phyloP scores from a whole-genome alignment of 768 basidiomycete species.

The Pisolithus marmoratus region DNA sequence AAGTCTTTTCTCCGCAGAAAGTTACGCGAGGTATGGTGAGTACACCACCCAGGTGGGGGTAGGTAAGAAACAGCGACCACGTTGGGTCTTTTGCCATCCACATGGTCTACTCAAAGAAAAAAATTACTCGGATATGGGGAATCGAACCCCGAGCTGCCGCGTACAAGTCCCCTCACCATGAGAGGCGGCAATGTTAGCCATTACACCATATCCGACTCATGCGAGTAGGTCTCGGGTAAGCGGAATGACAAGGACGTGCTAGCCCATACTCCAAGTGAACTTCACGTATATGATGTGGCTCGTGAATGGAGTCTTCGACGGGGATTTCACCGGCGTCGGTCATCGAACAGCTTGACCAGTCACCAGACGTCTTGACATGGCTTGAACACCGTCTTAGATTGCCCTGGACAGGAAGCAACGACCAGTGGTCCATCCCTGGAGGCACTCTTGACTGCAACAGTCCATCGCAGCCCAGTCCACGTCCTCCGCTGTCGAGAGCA shows the following conservation, averaged over 20 bases:
- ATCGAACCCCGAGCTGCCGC: slow-evolving; percentile 37
- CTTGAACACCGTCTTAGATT: slow-evolving; percentile 59
- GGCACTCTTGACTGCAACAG: slow-evolving; percentile 67
- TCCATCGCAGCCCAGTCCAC: slow-evolving; percentile 89
- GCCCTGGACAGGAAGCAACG: slow-evolving; percentile 13
- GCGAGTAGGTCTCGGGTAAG: too few relatives aligned
- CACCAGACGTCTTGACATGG: slow-evolving; percentile 62
- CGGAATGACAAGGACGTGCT: too few relatives aligned
- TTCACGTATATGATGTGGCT: too few relatives aligned
- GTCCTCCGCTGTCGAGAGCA: slow-evolving; percentile 76
- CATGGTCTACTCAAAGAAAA: neutral
- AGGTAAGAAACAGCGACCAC: neutral
- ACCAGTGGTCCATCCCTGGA: slow-evolving; percentile 71
- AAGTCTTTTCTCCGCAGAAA: too few relatives aligned
- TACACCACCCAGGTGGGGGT: neutral
- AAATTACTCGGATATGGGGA: slow-evolving; percentile 18
- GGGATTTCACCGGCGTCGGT: slow-evolving; percentile 34
- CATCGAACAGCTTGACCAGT: slow-evolving; percentile 52
- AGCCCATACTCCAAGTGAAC: neutral
- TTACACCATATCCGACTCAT: slow-evolving; percentile 52
- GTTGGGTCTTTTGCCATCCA: neutral
- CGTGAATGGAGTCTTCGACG: slow-evolving; percentile 20
- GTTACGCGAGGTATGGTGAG: too few relatives aligned
- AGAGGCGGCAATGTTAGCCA: slow-evolving; percentile 65
- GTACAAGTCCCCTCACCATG: slow-evolving; percentile 21